These are phyloP conservation scores for Myxozyma udenii DNA, from an alignment of 805 yeast species.

Conservation along the genomic window DNA sequence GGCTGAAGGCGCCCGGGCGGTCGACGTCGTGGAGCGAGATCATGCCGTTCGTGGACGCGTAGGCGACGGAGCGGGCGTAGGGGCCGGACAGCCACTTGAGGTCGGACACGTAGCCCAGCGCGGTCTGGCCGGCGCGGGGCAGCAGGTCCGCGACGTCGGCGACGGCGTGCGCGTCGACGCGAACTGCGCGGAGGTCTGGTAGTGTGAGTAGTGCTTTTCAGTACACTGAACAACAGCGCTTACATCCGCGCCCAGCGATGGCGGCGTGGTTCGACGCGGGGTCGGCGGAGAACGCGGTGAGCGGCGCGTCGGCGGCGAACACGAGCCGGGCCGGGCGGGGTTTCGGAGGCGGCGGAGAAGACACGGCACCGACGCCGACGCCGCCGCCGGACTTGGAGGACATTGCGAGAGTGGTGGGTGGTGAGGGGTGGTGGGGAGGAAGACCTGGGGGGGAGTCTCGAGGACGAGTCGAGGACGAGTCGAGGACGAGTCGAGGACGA, in stretches of 20 bases:
- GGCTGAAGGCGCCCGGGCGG: slow-evolving; percentile 9
- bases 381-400: background rate
- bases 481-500: slow-evolving; percentile 9
- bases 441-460: slow-evolving; percentile 2
- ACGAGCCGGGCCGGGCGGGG: background rate
- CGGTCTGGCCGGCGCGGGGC: slow-evolving; percentile 28
- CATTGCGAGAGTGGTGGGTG: background rate
- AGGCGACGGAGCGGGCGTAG: slow-evolving; percentile 24
- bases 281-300: slow-evolving; percentile 19
- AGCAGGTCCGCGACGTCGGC: slow-evolving; percentile 7
- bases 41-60: slow-evolving; percentile 34
- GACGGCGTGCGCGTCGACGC: slow-evolving; percentile 11
- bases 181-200: slow-evolving; percentile 17
- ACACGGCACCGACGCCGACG: background rate
- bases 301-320: slow-evolving; percentile 10
- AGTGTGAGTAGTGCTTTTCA: background rate
- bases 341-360: background rate
- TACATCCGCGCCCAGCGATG: slow-evolving; percentile 26
- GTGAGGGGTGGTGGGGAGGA: background rate
- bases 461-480: too few species aligned
- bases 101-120: slow-evolving; percentile 35
- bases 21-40: slow-evolving; percentile 37
- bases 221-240: background rate
- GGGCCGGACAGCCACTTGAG: slow-evolving; percentile 38
- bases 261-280: slow-evolving; percentile 16